These are phyloP conservation scores for Aureobasidium vineae DNA, from an alignment of 2,329 filamentous ascomycete species.

Conservation along the genomic window DNA sequence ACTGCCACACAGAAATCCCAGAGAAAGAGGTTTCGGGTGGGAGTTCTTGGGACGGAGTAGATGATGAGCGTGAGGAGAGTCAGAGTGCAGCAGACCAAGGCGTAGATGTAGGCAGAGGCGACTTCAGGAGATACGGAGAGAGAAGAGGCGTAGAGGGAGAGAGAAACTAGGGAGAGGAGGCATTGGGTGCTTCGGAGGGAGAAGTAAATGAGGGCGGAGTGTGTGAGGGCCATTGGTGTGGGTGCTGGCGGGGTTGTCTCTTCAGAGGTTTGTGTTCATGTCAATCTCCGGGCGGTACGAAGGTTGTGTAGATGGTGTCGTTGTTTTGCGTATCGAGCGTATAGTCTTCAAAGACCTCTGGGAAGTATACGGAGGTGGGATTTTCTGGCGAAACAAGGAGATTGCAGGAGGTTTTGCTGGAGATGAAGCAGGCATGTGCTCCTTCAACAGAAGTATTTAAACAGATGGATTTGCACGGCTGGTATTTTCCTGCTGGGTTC, in stretches of 20 bases:
- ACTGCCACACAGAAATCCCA: neutral
- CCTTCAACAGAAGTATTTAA: neutral
- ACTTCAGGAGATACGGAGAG: neutral
- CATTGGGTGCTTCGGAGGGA: neutral
- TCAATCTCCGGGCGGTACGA: no score
- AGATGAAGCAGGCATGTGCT: no score
- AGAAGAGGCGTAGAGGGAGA: neutral
- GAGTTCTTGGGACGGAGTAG: neutral
- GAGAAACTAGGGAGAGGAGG: neutral
- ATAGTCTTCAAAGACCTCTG: no score
- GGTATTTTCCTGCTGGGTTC: neutral
- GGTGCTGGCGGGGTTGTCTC: no score
- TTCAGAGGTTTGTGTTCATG: no score
- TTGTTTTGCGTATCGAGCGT: neutral
- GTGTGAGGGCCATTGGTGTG: neutral
- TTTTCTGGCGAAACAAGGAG: no score
- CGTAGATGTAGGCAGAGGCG: neutral
- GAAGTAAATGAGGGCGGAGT: neutral
- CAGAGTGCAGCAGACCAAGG: neutral
- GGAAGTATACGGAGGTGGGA: no score
- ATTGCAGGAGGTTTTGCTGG: no score
- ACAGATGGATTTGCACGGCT: neutral
- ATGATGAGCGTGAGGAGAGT: neutral
- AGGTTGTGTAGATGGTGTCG: neutral
- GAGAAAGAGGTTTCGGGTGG: neutral